A percentile compares a stretch with the other conserved stretches of the same genome.
Evolutionary conservation across 805 yeast genomes (phyloP).

Genomic region (Metschnikowia anglica): DNA sequence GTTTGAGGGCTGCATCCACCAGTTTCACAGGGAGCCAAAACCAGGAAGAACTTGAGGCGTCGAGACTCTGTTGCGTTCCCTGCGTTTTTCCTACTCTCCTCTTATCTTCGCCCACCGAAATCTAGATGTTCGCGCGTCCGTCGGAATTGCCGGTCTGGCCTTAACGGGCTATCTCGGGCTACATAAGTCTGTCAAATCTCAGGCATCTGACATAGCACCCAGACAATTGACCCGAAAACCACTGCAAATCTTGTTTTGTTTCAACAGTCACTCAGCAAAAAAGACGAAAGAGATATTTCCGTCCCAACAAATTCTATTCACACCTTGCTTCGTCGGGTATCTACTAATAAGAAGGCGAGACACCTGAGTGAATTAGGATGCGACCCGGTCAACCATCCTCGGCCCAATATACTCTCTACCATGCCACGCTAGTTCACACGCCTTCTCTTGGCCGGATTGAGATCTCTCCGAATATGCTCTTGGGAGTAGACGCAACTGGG

Average conservation of each 20-base stretch:
- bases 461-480: conserved; percentile 51
- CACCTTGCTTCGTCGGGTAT: background rate
- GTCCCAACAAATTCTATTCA: background rate
- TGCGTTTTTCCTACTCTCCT: background rate
- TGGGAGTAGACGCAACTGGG: conserved; percentile 65
- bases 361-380: background rate
- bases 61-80: background rate
- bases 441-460: conserved; percentile 59
- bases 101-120: conserved; percentile 5
- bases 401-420: conserved; percentile 45
- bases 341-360: background rate
- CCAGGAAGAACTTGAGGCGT: background rate
- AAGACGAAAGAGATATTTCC: background rate
- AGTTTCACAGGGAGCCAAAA: background rate
- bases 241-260: background rate
- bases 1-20: too few relatives aligned
- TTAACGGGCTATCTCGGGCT: background rate
- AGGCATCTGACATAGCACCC: too few relatives aligned
- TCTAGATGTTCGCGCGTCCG: conserved; percentile 2
- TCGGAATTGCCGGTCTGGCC: conserved; percentile 10
- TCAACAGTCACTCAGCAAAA: background rate
- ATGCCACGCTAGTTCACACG: conserved; percentile 75
- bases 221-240: too few relatives aligned
- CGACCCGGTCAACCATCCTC: background rate
- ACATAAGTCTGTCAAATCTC: too few relatives aligned